A percentile compares a stretch with the other conserved stretches of the same genome.
These are phyloP conservation scores for Scheffersomyces illinoinensis DNA, from an alignment of 1,139 yeast genomes.

Conservation along the genomic window DNA sequence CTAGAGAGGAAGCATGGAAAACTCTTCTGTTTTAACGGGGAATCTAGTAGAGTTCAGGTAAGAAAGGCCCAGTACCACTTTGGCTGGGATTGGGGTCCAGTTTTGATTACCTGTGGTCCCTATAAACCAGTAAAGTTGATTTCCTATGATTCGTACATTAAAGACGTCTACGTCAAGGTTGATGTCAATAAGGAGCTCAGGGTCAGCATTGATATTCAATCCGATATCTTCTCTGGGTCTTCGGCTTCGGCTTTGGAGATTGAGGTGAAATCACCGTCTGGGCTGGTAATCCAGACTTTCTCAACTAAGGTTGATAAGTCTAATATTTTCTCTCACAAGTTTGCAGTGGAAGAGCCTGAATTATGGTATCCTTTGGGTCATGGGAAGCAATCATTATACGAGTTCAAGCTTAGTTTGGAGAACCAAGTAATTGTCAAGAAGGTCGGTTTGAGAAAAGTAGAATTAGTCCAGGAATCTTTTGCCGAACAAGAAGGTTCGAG, in stretches of 20 bases:
- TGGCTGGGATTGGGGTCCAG: constrained; percentile 65
- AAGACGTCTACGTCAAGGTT: constrained; percentile 21
- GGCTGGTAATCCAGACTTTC: constrained; percentile 1
- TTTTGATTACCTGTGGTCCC: constrained; percentile 48
- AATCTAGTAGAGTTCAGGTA: constrained; percentile 26
- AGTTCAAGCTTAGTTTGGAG: constrained; percentile 14
- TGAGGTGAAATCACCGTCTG: constrained; percentile 6
- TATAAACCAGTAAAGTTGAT: constrained; percentile 39
- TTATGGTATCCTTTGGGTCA: constrained; percentile 46
- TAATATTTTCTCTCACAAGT: not conserved
- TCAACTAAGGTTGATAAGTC: not conserved
- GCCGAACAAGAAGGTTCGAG: constrained; percentile 14
- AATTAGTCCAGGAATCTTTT: constrained; percentile 38
- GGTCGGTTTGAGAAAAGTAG: constrained; percentile 39
- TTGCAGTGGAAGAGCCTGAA: constrained; percentile 18
- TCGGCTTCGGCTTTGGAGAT: constrained; percentile 2
- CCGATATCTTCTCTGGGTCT: not conserved
- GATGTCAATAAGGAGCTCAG: constrained; percentile 18
- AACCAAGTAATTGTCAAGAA: constrained; percentile 8
- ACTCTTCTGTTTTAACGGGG: constrained; percentile 11
- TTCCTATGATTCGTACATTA: constrained; percentile 13
- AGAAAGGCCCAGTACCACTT: constrained; percentile 57
- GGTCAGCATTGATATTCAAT: constrained; percentile 10
- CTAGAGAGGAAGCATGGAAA: constrained; percentile 20
- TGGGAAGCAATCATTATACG: constrained; percentile 38